Evolutionary conservation across 805 yeast genomes (phyloP).

Genomic region (Lachancea mirantina): DNA sequence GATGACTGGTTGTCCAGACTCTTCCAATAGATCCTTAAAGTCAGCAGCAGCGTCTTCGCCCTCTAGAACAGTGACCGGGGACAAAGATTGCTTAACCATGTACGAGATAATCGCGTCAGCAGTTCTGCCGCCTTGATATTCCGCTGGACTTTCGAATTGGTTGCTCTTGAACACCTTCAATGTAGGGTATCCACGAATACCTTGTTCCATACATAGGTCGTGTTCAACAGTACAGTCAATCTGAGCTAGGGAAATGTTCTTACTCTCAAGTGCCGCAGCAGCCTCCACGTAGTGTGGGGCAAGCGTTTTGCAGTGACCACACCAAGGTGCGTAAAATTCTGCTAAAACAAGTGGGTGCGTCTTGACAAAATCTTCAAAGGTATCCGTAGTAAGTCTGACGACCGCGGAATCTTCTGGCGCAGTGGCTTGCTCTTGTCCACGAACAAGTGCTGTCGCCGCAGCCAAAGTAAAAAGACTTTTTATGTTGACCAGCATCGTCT

Average conservation of each 20-base stretch:
- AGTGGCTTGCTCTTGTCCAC: conserved; percentile 47
- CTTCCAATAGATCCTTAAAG: conserved; percentile 33
- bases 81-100: conserved; percentile 77
- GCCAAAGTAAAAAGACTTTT: conserved; percentile 18
- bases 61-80: conserved; percentile 54
- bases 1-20: conserved; percentile 40
- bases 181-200: conserved; percentile 78
- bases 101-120: conserved; percentile 69
- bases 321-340: conserved; percentile 95
- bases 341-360: conserved; percentile 75
- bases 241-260: conserved; percentile 69
- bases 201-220: conserved; percentile 60
- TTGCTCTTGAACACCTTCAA: conserved; percentile 63
- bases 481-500: conserved; percentile 16
- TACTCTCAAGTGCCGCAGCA: conserved; percentile 64
- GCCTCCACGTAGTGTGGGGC: conserved; percentile 78
- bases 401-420: conserved; percentile 86
- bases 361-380: conserved; percentile 57
- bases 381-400: conserved; percentile 61
- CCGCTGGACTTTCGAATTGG: conserved; percentile 37
- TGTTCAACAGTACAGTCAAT: conserved; percentile 77
- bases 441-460: conserved; percentile 18
- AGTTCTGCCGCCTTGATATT: conserved; percentile 80
- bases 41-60: conserved; percentile 44
- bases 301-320: conserved; percentile 88